Conservation (phyloP, 2,329 filamentous ascomycete genomes). For the Pezicula neosporulosa region DNA sequence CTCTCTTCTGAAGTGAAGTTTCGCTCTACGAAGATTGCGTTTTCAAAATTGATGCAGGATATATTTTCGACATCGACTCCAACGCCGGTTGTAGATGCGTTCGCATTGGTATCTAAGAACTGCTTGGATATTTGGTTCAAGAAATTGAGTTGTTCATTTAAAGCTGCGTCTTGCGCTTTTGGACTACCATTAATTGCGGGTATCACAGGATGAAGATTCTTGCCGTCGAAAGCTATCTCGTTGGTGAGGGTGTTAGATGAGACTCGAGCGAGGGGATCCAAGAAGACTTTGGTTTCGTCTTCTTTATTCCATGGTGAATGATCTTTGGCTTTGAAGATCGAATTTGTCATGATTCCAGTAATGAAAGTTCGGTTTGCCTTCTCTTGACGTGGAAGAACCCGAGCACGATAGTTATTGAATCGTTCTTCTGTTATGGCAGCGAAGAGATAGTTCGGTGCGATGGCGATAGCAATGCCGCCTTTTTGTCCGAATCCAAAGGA, state of each 20-base stretch:
- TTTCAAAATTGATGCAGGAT: conserved; percentile 31
- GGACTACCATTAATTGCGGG: background rate
- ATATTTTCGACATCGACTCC: background rate
- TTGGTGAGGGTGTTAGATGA: conserved; percentile 45
- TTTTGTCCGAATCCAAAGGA: too few relatives aligned
- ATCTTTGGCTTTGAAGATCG: background rate
- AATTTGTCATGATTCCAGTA: background rate
- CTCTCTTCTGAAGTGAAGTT: conserved; percentile 87
- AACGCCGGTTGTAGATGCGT: background rate
- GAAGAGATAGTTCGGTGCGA: too few relatives aligned
- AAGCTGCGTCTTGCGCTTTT: background rate
- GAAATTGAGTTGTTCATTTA: background rate
- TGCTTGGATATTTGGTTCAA: background rate
- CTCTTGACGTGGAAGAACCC: too few relatives aligned
- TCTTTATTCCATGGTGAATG: background rate
- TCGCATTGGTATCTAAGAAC: background rate
- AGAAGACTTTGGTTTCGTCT: background rate
- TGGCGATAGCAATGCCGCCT: too few relatives aligned
- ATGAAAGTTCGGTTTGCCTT: background rate
- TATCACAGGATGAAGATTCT: background rate
- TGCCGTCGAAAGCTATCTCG: background rate
- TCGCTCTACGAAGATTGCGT: conserved; percentile 85
- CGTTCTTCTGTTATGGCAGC: too few relatives aligned
- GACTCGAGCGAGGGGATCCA: background rate
- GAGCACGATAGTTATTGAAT: too few relatives aligned